A percentile compares a stretch with the other conserved stretches of the same genome.
Conservation (phyloP, 768 basidiomycete species). For the Boletus pseudopeckii region DNA sequence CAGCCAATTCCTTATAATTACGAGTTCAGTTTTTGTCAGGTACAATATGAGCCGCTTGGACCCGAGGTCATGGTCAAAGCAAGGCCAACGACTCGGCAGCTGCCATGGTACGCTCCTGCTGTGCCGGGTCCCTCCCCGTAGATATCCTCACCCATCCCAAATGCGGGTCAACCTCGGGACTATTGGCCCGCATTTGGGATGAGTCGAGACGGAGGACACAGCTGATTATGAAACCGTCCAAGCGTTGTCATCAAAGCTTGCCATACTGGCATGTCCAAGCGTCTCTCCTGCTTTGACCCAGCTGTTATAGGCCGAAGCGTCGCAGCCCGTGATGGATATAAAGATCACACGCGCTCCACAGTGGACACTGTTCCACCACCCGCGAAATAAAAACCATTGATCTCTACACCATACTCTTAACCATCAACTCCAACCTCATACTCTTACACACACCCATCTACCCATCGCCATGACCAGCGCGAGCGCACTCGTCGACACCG, state of each 20-base stretch:
- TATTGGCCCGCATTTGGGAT: too few relatives aligned
- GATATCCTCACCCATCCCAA: constrained; percentile 1
- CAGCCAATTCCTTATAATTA: neutral
- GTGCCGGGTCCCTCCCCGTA: neutral
- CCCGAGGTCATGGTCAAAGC: constrained; percentile 16
- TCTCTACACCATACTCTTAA: neutral
- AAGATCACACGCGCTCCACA: constrained; percentile 3
- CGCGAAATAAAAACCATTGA: neutral
- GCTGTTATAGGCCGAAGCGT: constrained; percentile 2
- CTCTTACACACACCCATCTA: neutral
- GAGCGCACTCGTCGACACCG: neutral
- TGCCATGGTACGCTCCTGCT: constrained; percentile 1
- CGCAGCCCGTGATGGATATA: constrained; percentile 8
- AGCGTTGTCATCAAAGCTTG: constrained; percentile 12
- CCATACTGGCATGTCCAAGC: constrained; percentile 11
- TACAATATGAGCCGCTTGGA: neutral
- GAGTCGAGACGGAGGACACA: neutral
- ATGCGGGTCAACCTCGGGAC: neutral
- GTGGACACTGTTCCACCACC: neutral
- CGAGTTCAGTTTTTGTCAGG: neutral
- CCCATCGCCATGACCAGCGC: constrained; percentile 6
- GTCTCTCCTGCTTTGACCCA: constrained; percentile 15
- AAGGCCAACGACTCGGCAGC: constrained; percentile 13
- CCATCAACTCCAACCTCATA: neutral
- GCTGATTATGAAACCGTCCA: constrained; percentile 7